phyloP scores from a whole-genome alignment of 2,329 filamentous ascomycete genomes.

The Sporothrix mexicana region DNA sequence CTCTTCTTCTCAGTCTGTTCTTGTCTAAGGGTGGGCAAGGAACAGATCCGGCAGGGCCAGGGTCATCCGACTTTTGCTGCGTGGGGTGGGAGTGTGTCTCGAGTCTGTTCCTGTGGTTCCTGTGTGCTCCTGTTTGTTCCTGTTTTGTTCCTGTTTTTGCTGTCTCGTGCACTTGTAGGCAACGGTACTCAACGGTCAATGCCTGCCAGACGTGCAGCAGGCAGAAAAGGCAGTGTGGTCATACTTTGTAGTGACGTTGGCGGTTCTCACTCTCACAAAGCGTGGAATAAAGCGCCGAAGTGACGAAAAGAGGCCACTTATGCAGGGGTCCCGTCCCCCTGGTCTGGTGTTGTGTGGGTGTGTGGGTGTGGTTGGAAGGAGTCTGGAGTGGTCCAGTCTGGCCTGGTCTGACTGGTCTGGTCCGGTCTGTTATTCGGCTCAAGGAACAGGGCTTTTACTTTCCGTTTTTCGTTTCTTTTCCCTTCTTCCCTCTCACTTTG shows the following conservation, averaged over 20 bases:
- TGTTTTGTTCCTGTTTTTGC: too few species aligned
- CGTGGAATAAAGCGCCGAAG: too few species aligned
- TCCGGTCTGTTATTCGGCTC: too few species aligned
- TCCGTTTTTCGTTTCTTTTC: background rate
- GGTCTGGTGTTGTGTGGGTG: background rate
- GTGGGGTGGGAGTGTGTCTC: too few species aligned
- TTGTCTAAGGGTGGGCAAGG: constrained; percentile 1
- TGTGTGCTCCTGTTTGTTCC: too few species aligned
- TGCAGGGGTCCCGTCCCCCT: constrained; percentile 20
- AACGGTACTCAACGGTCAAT: background rate
- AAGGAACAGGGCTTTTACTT: too few species aligned
- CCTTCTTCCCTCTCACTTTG: background rate
- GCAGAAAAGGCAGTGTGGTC: constrained; percentile 1
- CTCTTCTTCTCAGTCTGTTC: background rate
- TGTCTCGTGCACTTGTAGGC: background rate
- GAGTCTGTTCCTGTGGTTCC: too few species aligned
- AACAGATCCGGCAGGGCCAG: constrained; percentile 3
- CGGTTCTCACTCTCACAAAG: background rate
- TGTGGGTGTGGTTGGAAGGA: too few species aligned
- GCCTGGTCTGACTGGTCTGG: background rate
- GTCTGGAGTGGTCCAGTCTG: background rate
- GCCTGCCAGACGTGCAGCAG: background rate
- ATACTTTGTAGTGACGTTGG: background rate
- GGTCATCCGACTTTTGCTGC: constrained; percentile 7
- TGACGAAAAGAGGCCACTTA: background rate